phyloP scores from a whole-genome alignment of 2,329 filamentous ascomycete species.

The Neonectria punicea region DNA sequence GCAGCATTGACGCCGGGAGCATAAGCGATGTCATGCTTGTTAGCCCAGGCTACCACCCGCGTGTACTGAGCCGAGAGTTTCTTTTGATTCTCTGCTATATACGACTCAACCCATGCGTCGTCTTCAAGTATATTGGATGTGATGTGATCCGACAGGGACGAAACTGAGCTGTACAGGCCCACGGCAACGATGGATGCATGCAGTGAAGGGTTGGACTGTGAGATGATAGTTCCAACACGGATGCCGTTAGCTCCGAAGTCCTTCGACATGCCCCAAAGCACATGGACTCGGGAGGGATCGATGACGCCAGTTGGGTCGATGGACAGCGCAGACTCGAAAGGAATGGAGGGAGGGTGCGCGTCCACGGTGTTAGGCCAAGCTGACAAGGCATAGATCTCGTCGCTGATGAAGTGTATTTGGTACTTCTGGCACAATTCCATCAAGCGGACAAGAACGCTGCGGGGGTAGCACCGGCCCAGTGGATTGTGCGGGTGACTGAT shows the following conservation, averaged over 20 bases:
- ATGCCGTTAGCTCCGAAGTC: constrained; percentile 69
- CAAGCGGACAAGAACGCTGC: constrained; percentile 50
- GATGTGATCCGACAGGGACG: constrained; percentile 55
- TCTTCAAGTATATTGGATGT: constrained; percentile 57
- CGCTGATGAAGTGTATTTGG: constrained; percentile 62
- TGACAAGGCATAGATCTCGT: constrained; percentile 63
- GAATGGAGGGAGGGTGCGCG: constrained; percentile 33
- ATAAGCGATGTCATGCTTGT: constrained; percentile 55
- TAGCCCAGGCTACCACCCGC: constrained; percentile 50
- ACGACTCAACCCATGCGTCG: constrained; percentile 54
- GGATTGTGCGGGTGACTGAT: constrained; percentile 64
- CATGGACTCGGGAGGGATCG: constrained; percentile 61
- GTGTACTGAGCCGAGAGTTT: constrained; percentile 53
- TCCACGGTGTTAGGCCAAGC: constrained; percentile 56
- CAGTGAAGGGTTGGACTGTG: constrained; percentile 55
- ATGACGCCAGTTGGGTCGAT: constrained; percentile 57
- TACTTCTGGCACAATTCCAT: constrained; percentile 60
- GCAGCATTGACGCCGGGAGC: constrained; percentile 60
- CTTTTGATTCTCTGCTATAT: constrained; percentile 55
- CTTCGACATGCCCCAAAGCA: constrained; percentile 59
- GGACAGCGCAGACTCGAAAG: constrained; percentile 59
- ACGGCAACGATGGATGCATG: constrained; percentile 50
- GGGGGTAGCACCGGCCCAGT: constrained; percentile 59
- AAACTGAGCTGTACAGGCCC: constrained; percentile 56
- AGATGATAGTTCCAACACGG: constrained; percentile 61